Evolutionary conservation across 2,329 filamentous ascomycete species (phyloP).

Genomic region (Chrysoporthe cubensis): DNA sequence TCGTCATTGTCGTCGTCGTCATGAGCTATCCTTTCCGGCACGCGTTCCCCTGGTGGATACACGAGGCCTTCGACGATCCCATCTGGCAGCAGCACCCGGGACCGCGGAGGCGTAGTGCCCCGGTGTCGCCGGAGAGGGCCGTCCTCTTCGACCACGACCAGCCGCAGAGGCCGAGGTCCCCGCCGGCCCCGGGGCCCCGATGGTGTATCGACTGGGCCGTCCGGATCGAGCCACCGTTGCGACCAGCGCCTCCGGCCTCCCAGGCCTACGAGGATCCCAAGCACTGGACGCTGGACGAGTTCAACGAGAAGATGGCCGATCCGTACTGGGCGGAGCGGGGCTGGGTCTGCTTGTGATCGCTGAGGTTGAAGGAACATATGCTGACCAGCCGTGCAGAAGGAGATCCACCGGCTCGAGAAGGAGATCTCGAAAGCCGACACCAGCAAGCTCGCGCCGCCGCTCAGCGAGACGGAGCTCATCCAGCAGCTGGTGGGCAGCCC

Average conservation of each 20-base stretch:
- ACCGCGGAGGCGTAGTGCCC: constrained; percentile 2
- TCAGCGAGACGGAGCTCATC: constrained; percentile 77
- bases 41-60: background rate
- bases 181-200: background rate
- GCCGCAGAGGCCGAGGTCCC: background rate
- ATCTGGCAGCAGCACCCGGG: constrained; percentile 21
- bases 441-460: constrained; percentile 62
- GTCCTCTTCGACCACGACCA: background rate
- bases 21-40: constrained; percentile 3
- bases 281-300: background rate
- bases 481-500: constrained; percentile 70
- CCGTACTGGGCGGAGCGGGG: constrained; percentile 16
- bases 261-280: background rate
- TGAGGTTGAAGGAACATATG: background rate
- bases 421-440: constrained; percentile 63
- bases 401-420: constrained; percentile 60
- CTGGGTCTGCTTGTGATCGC: constrained; percentile 31
- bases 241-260: background rate
- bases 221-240: background rate
- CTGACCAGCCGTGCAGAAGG: constrained; percentile 49
- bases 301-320: constrained; percentile 19
- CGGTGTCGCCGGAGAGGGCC: background rate
- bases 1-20: background rate
- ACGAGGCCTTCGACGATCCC: constrained; percentile 19
- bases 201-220: constrained; percentile 1